A percentile compares a stretch with the other conserved stretches of the same genome.
These are phyloP conservation scores for Ichthyophthirius multifiliis DNA, from an alignment of 169 alveolate genomes.

Conservation along the genomic window DNA sequence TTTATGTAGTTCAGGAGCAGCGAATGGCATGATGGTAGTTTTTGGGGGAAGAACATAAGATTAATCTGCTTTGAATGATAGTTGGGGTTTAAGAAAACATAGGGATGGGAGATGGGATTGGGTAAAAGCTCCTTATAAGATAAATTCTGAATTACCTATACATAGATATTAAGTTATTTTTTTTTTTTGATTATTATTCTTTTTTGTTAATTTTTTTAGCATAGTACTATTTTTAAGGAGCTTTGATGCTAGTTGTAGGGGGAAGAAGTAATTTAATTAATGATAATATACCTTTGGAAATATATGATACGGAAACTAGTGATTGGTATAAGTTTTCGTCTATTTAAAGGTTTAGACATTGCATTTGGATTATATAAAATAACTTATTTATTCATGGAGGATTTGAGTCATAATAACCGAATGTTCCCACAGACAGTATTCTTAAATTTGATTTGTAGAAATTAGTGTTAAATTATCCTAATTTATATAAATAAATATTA, in stretches of 20 bases:
- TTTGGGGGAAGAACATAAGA: slow-evolving; percentile 99
- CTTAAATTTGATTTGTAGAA: slow-evolving; percentile 39
- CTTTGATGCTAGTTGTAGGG: slow-evolving; percentile 78
- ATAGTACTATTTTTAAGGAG: neutral
- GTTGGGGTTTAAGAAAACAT: slow-evolving; percentile 99
- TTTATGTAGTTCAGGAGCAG: slow-evolving; percentile 95
- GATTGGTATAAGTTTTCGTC: slow-evolving; percentile 94
- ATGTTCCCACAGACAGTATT: slow-evolving; percentile 87
- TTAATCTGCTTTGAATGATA: slow-evolving; percentile 93
- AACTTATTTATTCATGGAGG: slow-evolving; percentile 94
- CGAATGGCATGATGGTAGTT: slow-evolving; percentile 98
- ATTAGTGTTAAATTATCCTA: slow-evolving; percentile 30
- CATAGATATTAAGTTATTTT: too few species aligned
- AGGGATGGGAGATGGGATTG: slow-evolving; percentile 99
- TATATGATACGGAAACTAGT: slow-evolving; percentile 94
- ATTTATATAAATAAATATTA: slow-evolving; percentile 17
- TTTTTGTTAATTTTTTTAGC: too few species aligned
- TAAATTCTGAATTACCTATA: slow-evolving; percentile 84
- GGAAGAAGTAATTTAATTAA: slow-evolving; percentile 95
- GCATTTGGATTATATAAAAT: slow-evolving; percentile 89
- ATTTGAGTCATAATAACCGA: slow-evolving; percentile 93
- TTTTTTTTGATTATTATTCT: too few species aligned
- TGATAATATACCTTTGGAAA: slow-evolving; percentile 88
- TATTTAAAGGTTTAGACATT: slow-evolving; percentile 92
- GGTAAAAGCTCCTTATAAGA: slow-evolving; percentile 98